Base-by-base conservation (phyloP, 805 yeast species). In the Yamadazyma endophytica region DNA sequence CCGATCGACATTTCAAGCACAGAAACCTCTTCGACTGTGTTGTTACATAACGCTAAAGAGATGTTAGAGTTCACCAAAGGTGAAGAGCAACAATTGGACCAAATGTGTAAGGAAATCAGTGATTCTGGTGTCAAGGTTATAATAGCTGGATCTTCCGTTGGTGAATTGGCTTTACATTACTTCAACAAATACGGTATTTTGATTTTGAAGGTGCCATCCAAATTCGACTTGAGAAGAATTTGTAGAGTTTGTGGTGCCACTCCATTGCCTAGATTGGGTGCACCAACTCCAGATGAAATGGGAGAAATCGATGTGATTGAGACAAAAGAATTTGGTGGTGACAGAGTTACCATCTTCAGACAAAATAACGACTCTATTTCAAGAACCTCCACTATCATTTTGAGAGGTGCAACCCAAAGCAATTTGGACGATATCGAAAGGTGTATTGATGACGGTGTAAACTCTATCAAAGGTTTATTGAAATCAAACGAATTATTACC, bases 181-280 rank as follows among this genome's bases (percentile, higher is more conserved):
- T 68, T 92, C 58, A 85, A 90, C 68, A 81, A 92, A 61, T 79
- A 84, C 55, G 82, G 79, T 19, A 81, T 92, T 27, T 66, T 92
- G 40, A 90, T 89, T 11, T 71, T 92, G 61, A 82, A 82, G 52
- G 95, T 92, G 26, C 90, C 95, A 40, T 82, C 95, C 43, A 92
- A 92, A 56, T 92, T 92, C 51, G 98, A 92, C 50, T 64, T 92
- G 40, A 82, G 97, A 69, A 79, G 98, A 58, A 70, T 92, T 39
- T 83, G 95, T 52, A 82, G 96, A 57, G 97, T 92, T 12, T 89
- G 96, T 61, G 97, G 97, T 29, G 97, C 97, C 26, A 83, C 97
- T 17, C 97, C 97, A 36, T 71, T 90, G 54, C 90, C 96, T 31
- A 74, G 96, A 58, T 70, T 89, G 36, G 96, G 96, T 43, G 94